Evolutionary conservation across 768 basidiomycete genomes (phyloP), one percentile per base, ranked within the genome.

Genomic region (Mrakia gelida): DNA sequence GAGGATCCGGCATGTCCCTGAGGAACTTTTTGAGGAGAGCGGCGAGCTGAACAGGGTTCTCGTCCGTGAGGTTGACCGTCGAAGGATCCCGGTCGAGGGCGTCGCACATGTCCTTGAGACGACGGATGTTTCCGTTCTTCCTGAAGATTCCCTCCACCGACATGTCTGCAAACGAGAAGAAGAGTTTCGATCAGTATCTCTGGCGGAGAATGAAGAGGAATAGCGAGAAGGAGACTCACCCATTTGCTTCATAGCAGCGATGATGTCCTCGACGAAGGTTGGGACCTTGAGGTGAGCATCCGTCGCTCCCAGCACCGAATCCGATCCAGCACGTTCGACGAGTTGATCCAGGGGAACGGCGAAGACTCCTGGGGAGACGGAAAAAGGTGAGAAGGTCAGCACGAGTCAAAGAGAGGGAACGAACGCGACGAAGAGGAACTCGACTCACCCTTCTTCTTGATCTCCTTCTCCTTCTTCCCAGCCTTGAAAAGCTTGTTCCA

Each of bases 201-300:
- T n/a, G 43, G 32, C 45, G 45, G 11, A 45, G 56, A 18, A 30
- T 10, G 49, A 28, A 18, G 65, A 43, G 23, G 49, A 11, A n/a
- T 15, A 3, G 28, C 1, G 52, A 61, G 15, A 21, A 13, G 6
- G 34, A 9, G 26, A 86, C 91, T 80, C 76, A 97, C 96, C 96
- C 97, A 98, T 98, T 84, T 98, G 95, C 83, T 92, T 88, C 97
- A 99, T 98, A 16, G 97, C 95, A 72, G 94, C 96, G 67, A 99
- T 90, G 78, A 97, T 93, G 82, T 99, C 97, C 84, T 99, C 97
- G 77, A 99, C 93, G 84, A 99, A 98, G 84, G 94, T 98, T 21
- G 97, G 97, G 30, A 99, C 91, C 81, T 93, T 88, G 80, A 99
- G 82, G 10, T 93, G 89, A 52, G 89, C 90, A 52, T 92, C 89